These are phyloP conservation scores for Quercus cerris DNA, from an alignment of 306 rosid genomes.

Conservation along the genomic window DNA sequence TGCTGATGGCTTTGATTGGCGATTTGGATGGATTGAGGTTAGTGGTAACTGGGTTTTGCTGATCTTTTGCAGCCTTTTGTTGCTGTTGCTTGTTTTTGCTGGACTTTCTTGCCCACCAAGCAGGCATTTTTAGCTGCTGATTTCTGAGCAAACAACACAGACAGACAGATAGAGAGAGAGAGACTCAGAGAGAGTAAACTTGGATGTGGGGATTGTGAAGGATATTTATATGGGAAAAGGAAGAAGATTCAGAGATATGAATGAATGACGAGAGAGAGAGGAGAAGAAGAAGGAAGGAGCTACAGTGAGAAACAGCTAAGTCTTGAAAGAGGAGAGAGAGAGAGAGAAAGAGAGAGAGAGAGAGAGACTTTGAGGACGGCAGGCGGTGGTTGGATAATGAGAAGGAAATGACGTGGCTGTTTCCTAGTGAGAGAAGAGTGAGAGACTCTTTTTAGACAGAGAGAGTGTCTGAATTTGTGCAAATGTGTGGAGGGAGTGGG, in stretches of 20 bases:
- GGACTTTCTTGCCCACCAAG: slow-evolving; percentile 80
- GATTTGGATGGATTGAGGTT: slow-evolving; percentile 43
- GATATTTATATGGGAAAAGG: slow-evolving; percentile 24
- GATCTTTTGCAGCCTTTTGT: slow-evolving; percentile 11
- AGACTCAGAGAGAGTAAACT: slow-evolving; percentile 14
- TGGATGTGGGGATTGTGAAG: slow-evolving; percentile 7
- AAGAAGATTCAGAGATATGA: slow-evolving; percentile 10
- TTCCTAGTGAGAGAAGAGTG: slow-evolving; percentile 26
- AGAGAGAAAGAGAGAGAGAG: slow-evolving; percentile 8
- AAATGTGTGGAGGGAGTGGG: too few species aligned
- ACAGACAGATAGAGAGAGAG: neutral
- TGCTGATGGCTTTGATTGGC: slow-evolving; percentile 17
- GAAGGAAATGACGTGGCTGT: slow-evolving; percentile 53
- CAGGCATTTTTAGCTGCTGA: slow-evolving; percentile 55
- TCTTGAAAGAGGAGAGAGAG: slow-evolving; percentile 10
- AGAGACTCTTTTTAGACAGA: too few species aligned
- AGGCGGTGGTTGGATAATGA: slow-evolving; percentile 73
- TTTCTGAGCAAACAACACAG: neutral
- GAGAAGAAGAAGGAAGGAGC: neutral
- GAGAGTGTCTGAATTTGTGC: too few species aligned
- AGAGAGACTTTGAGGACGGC: slow-evolving; percentile 45
- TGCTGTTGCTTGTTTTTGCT: slow-evolving; percentile 59
- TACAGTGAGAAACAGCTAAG: slow-evolving; percentile 51
- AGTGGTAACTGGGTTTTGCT: slow-evolving; percentile 8
- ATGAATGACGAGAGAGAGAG: neutral